phyloP scores from a whole-genome alignment of 371 early-diverging fungal genomes.

The Syncephalastrum monosporum region DNA sequence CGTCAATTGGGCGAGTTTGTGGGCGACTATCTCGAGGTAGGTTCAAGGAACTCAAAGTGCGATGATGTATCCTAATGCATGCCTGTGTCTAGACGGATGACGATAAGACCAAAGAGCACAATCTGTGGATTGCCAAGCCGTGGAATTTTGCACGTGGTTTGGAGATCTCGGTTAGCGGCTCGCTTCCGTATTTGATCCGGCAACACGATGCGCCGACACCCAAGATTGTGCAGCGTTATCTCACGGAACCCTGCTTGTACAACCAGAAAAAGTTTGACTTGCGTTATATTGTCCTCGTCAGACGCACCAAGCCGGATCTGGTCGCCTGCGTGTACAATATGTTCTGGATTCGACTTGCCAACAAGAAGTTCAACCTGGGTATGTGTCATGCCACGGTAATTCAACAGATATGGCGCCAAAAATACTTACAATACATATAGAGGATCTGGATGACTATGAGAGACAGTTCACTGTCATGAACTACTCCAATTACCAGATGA shows the following conservation, averaged over 20 bases:
- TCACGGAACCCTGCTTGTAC: constrained; percentile 55
- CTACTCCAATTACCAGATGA: constrained; percentile 56
- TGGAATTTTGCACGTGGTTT: constrained; percentile 58
- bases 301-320: constrained; percentile 39
- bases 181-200: constrained; percentile 49
- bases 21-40: constrained; percentile 42
- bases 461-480: constrained; percentile 63
- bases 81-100: not conserved
- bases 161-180: constrained; percentile 43
- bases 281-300: constrained; percentile 56
- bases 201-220: constrained; percentile 49
- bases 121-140: constrained; percentile 58
- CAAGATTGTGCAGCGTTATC: constrained; percentile 53
- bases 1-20: constrained; percentile 49
- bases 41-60: not conserved
- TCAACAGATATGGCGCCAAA: not conserved
- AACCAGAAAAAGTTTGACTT: constrained; percentile 62
- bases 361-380: constrained; percentile 46
- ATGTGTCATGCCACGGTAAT: not conserved
- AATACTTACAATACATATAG: constrained; percentile 8
- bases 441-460: constrained; percentile 56
- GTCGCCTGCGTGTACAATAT: constrained; percentile 52
- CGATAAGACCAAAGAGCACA: constrained; percentile 19
- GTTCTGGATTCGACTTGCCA: constrained; percentile 64
- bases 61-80: not conserved